Conservation (phyloP, 371 early-diverging fungal genomes). For the Conidiobolus incongruus region DNA sequence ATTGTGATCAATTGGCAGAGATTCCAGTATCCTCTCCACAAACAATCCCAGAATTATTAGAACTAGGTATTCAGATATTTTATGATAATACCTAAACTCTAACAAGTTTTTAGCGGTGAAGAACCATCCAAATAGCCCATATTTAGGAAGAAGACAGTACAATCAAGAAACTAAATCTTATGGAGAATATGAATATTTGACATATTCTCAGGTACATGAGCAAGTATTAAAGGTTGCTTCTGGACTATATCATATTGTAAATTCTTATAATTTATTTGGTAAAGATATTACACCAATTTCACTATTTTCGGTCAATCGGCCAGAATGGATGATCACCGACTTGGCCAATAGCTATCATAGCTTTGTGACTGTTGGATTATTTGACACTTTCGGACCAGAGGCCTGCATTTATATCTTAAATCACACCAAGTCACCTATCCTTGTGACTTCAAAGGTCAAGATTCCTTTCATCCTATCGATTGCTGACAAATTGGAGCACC, state of each 20-base stretch:
- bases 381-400: conserved; percentile 61
- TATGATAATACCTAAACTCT: no score
- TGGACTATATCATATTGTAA: neutral
- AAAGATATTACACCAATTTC: no score
- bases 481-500: conserved; percentile 19
- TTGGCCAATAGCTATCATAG: conserved; percentile 13
- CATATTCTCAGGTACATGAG: neutral
- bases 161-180: neutral
- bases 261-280: no score
- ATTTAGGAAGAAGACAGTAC: neutral
- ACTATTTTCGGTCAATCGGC: conserved; percentile 66
- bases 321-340: conserved; percentile 84
- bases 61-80: no score
- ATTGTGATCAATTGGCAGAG: no score
- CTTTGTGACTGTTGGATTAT: conserved; percentile 55
- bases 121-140: neutral
- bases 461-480: conserved; percentile 33
- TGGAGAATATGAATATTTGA: conserved; percentile 1
- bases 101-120: neutral
- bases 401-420: conserved; percentile 48
- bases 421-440: conserved; percentile 36
- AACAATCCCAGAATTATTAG: no score
- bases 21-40: no score
- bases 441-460: conserved; percentile 41
- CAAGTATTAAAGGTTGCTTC: neutral